Base-by-base conservation (phyloP, 2,329 filamentous ascomycete genomes). In the Zasmidium cellare region DNA sequence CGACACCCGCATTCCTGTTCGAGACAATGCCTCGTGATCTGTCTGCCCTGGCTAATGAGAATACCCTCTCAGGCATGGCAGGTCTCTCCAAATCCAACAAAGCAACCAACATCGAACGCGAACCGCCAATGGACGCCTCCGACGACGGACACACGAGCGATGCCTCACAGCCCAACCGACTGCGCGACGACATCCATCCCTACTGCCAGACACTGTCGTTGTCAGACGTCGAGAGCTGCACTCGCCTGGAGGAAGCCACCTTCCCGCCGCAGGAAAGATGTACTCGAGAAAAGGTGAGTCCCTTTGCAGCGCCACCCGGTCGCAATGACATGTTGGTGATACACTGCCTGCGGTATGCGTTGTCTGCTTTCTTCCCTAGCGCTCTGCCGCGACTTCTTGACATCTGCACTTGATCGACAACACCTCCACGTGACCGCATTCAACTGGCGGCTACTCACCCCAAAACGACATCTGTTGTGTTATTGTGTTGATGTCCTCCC, bases 121-220 rank as follows among this genome's bases (percentile, higher is more conserved):
- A 45, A 19, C 41, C 44, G 14, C 49, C 53, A 7, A 50, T 53
- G 57, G 57, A 55, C 28, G 52, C 48, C 2, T 49, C 59, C 45
- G 24, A 48, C 41, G 38, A 59, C 23, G 57, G 58, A 25, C 53
- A 47, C 53, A 51, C 56, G 19, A 51, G 54, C 20, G 53, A 56
- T 9, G 44, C 60, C 28, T 51, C 59, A 41, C 56, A 58, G 45
- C 57, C 53, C 55, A 66, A 63, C 58, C 55, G 61, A 22, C 68
- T 65, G 63, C 71, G 80, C 58, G 76, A 80, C 59, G 86, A 87
- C 51, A 84, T 91, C 67, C 84, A 90, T 68, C 86, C 91, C 23
- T 88, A 89, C 67, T 83, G 89, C n/a, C 85, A 90, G 53, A 84
- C 89, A 24, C 81, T 97, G 51, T 90, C 84, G 44, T 74, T 83